phyloP scores from a whole-genome alignment of 768 basidiomycete genomes.

The Boletus speciosus region DNA sequence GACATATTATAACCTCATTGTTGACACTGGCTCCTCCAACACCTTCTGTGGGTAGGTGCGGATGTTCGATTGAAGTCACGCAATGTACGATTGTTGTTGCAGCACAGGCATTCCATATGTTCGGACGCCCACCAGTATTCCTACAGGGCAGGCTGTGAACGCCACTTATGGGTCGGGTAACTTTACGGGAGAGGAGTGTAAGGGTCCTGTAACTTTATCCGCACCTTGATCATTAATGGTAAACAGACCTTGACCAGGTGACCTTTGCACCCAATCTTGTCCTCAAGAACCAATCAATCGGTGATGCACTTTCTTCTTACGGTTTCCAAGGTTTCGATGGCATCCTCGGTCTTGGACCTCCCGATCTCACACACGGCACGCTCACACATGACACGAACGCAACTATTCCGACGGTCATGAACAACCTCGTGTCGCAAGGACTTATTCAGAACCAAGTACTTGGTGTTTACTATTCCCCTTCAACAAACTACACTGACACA shows the following conservation, averaged over 20 bases:
- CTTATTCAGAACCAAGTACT: slow-evolving; percentile 15
- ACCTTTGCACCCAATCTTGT: slow-evolving; percentile 23
- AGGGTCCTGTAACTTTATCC: neutral
- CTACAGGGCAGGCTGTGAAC: slow-evolving; percentile 21
- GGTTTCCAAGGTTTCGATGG: slow-evolving; percentile 24
- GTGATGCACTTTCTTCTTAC: slow-evolving; percentile 13
- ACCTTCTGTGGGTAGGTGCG: slow-evolving; percentile 24
- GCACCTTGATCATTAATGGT: neutral
- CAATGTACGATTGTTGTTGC: neutral
- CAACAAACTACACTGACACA: slow-evolving; percentile 12
- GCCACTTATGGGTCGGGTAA: slow-evolving; percentile 8
- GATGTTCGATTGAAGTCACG: neutral
- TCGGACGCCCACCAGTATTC: slow-evolving; percentile 20
- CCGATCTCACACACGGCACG: slow-evolving; percentile 14
- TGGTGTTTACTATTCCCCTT: slow-evolving; percentile 23
- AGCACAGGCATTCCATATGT: slow-evolving; percentile 22
- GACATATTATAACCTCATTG: slow-evolving; percentile 27
- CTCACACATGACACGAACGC: neutral
- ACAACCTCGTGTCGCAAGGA: slow-evolving; percentile 24
- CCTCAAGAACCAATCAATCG: slow-evolving; percentile 30
- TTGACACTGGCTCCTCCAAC: slow-evolving; percentile 34
- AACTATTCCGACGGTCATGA: slow-evolving; percentile 22
- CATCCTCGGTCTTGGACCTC: slow-evolving; percentile 27
- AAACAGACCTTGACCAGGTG: slow-evolving; percentile 25
- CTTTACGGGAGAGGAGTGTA: slow-evolving; percentile 37